Evolutionary conservation across 202 grass and related monocot species (phyloP).

Genomic region (Carex sylvatica): DNA sequence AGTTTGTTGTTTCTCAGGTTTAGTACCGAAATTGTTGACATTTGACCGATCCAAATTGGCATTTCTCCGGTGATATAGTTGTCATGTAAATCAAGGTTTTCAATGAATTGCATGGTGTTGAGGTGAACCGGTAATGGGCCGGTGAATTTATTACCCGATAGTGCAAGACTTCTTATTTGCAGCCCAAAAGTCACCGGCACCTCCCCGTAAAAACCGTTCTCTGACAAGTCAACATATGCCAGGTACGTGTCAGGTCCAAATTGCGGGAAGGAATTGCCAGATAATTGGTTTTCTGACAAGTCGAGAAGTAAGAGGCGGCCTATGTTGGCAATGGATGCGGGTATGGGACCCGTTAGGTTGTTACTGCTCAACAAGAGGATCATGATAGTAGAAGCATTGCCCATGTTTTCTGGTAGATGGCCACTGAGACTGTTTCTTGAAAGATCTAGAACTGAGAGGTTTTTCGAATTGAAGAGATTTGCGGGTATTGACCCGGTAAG

Average conservation of each 20-base stretch:
- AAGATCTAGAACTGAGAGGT: conserved; percentile 13
- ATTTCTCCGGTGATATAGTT: conserved; percentile 16
- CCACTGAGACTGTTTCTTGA: conserved; percentile 28
- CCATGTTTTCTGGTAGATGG: conserved; percentile 27
- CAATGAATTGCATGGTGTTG: conserved; percentile 7
- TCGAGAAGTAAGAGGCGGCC: conserved; percentile 6
- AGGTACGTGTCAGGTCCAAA: conserved; percentile 19
- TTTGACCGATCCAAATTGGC: background rate
- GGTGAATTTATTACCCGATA: conserved; percentile 23
- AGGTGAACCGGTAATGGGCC: conserved; percentile 11
- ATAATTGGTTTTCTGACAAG: conserved; percentile 21
- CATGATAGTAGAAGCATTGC: conserved; percentile 18
- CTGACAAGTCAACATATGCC: conserved; percentile 24
- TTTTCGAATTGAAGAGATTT: conserved; percentile 22
- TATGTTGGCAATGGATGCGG: conserved; percentile 27
- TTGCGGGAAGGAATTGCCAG: conserved; percentile 15
- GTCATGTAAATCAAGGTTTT: conserved; percentile 28
- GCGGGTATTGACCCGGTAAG: conserved; percentile 21
- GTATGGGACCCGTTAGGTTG: conserved; percentile 15
- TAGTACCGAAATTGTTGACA: conserved; percentile 26
- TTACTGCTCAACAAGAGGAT: conserved; percentile 22
- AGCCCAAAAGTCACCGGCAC: conserved; percentile 15
- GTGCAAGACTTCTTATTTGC: conserved; percentile 21
- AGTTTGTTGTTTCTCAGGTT: conserved; percentile 32
- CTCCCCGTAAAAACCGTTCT: conserved; percentile 20